Percentiles rank a stretch among this genome's conserved stretches.
phyloP scores from a whole-genome alignment of 768 basidiomycete species.

The Lactarius trivialis region DNA sequence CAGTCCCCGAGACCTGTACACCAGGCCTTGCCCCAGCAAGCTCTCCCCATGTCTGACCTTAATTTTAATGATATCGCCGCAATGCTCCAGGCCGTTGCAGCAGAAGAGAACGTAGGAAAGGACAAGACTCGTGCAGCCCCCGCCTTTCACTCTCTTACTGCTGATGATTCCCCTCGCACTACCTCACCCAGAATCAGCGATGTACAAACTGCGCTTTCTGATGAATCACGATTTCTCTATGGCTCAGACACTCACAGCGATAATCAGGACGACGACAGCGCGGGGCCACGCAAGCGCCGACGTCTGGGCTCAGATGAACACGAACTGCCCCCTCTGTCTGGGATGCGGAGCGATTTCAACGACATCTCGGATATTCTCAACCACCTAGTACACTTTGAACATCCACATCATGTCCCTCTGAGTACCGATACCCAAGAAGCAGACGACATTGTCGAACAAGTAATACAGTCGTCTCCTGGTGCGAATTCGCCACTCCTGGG shows the following conservation, averaged over 20 bases:
- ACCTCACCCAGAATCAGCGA: constrained; percentile 12
- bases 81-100: constrained; percentile 58
- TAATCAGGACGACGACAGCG: constrained; percentile 26
- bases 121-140: constrained; percentile 61
- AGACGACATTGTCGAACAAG: constrained; percentile 17
- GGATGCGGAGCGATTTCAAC: constrained; percentile 62
- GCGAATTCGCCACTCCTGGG: constrained; percentile 12
- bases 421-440: not conserved
- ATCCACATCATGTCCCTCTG: constrained; percentile 37
- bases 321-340: constrained; percentile 30
- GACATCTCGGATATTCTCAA: constrained; percentile 76
- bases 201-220: constrained; percentile 20
- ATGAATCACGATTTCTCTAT: constrained; percentile 29
- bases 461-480: constrained; percentile 9
- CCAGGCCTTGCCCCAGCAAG: constrained; percentile 4
- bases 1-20: constrained; percentile 12
- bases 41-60: constrained; percentile 33
- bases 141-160: constrained; percentile 72
- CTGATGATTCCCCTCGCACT: constrained; percentile 35
- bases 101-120: constrained; percentile 41
- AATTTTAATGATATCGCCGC: constrained; percentile 66
- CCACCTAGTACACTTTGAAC: constrained; percentile 67
- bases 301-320: constrained; percentile 27
- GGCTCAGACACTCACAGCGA: constrained; percentile 34
- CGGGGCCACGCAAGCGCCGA: constrained; percentile 22